Evolutionary conservation across 495 filamentous ascomycete species (phyloP), one percentile per base, ranked within the genome.

Genomic region (Neurospora sp.): DNA sequence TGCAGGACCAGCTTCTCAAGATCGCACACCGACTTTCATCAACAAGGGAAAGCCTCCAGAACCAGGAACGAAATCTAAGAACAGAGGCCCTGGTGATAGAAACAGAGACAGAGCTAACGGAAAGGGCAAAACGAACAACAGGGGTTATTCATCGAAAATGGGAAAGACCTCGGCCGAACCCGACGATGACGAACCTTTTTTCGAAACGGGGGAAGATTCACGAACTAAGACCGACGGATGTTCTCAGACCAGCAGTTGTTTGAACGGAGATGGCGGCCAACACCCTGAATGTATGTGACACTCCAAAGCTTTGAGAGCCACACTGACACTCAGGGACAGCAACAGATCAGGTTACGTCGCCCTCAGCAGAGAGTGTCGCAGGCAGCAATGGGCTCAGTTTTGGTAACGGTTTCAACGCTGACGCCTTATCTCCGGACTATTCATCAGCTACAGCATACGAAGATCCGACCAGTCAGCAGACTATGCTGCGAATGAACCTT

Each of bases 71-170:
- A 73, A 69, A 38, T 59, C 31, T 10, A 70, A 41, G 27, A 37
- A 53, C 9, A 69, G n/a, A 27, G 16, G 27, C 8, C 16, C 22
- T 18, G 12, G 42, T 68, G 71, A 72, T 4, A 61, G 72, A 39
- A 18, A 39, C 20, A 47, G 59, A 35, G 73, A 71, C 27, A 68
- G 35, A 31, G 71, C 53, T 22, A 22, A 4, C 6, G 14, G 27
- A 27, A 73, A 73, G 59, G 72, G 9, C 69, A 73, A 71, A 71
- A 31, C 45, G 7, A 6, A 65, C 53, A 27, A 7, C 7, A 74
- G 22, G 31, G 69, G 70, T 27, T 39, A 70, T 18, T 41, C 53
- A 38, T 22, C 61, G 7, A 75, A 61, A 22, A 22, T 27, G 2
- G 68, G 22, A 9, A 72, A 73, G 9, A 7, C n/a, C 39, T 20